These are phyloP conservation scores for Fusarium palustre DNA, from an alignment of 2,329 filamentous ascomycete genomes.

Conservation along the genomic window DNA sequence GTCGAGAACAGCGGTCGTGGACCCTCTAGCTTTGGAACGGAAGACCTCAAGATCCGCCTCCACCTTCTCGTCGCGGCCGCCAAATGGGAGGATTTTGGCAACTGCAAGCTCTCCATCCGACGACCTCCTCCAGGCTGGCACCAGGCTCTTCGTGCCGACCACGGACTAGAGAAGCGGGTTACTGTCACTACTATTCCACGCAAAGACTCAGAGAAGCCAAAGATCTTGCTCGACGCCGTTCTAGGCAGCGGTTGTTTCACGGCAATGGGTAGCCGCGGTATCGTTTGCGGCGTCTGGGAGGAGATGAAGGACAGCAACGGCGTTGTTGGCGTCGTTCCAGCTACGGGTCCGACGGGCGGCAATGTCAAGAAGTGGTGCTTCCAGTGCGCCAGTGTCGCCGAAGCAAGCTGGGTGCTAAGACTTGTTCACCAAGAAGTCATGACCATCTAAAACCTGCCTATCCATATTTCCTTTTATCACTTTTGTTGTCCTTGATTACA, in stretches of 20 bases:
- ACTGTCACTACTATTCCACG: slow-evolving; percentile 79
- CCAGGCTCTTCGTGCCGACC: slow-evolving; percentile 69
- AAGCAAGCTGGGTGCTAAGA: slow-evolving; percentile 67
- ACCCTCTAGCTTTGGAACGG: slow-evolving; percentile 71
- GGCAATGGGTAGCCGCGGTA: slow-evolving; percentile 83
- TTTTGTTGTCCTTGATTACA: slow-evolving; percentile 21
- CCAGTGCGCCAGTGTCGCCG: slow-evolving; percentile 65
- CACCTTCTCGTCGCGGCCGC: slow-evolving; percentile 80
- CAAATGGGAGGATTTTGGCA: slow-evolving; percentile 93
- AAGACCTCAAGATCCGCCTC: slow-evolving; percentile 84
- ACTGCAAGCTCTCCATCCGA: slow-evolving; percentile 84
- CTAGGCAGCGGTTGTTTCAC: slow-evolving; percentile 88
- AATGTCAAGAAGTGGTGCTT: slow-evolving; percentile 74
- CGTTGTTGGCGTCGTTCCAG: slow-evolving; percentile 63
- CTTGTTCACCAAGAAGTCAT: slow-evolving; percentile 69
- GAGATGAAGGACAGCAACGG: slow-evolving; percentile 74
- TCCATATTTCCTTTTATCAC: slow-evolving; percentile 4
- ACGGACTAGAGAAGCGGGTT: slow-evolving; percentile 85
- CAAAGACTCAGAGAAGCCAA: slow-evolving; percentile 65
- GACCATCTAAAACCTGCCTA: slow-evolving; percentile 46
- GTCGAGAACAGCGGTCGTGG: slow-evolving; percentile 63
- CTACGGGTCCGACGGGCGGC: slow-evolving; percentile 63
- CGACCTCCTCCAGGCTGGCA: slow-evolving; percentile 73
- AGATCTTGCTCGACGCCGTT: slow-evolving; percentile 83
- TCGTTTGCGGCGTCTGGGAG: slow-evolving; percentile 90